Conservation (phyloP, 2,329 filamentous ascomycete genomes). For the Dothideomycetes sp. region DNA sequence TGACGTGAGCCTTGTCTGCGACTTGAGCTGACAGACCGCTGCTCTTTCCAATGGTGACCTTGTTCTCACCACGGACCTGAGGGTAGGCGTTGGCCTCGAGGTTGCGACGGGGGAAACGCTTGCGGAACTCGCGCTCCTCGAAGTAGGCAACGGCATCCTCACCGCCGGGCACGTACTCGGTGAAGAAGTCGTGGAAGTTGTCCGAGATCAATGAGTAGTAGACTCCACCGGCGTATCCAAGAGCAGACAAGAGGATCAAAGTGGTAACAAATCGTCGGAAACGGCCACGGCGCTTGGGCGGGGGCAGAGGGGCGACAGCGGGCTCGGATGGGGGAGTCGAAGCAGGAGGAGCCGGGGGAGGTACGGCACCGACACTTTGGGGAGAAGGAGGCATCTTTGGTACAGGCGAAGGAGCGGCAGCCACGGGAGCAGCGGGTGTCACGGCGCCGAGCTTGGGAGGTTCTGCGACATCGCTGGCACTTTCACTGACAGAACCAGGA, state of each 20-base stretch:
- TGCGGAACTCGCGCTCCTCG: constrained; percentile 88
- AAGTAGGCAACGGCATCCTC: constrained; percentile 93
- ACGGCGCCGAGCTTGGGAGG: constrained; percentile 21
- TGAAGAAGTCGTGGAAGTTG: constrained; percentile 99
- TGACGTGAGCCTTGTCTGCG: constrained; percentile 50
- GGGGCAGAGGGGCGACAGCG: constrained; percentile 34
- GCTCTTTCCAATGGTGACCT: constrained; percentile 74
- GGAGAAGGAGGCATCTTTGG: constrained; percentile 20
- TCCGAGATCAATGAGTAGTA: constrained; percentile 91
- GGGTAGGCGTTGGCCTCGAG: constrained; percentile 34
- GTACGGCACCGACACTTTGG: constrained; percentile 20
- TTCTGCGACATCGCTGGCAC: constrained; percentile 23
- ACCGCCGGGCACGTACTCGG: constrained; percentile 88
- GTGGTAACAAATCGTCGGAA: constrained; percentile 71
- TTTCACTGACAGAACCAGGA: constrained; percentile 24
- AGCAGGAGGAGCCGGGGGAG: constrained; percentile 17
- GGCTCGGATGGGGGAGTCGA: not conserved
- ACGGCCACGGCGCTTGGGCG: constrained; percentile 56
- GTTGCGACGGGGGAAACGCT: constrained; percentile 59
- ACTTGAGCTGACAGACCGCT: constrained; percentile 74
- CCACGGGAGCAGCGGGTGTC: constrained; percentile 14
- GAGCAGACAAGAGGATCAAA: constrained; percentile 62
- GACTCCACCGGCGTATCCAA: constrained; percentile 79
- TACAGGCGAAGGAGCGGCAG: constrained; percentile 15
- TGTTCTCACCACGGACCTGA: constrained; percentile 49